Evolutionary conservation across 768 basidiomycete genomes (phyloP), one percentile per base, ranked within the genome.

Genomic region (Agaricus bisporus): DNA sequence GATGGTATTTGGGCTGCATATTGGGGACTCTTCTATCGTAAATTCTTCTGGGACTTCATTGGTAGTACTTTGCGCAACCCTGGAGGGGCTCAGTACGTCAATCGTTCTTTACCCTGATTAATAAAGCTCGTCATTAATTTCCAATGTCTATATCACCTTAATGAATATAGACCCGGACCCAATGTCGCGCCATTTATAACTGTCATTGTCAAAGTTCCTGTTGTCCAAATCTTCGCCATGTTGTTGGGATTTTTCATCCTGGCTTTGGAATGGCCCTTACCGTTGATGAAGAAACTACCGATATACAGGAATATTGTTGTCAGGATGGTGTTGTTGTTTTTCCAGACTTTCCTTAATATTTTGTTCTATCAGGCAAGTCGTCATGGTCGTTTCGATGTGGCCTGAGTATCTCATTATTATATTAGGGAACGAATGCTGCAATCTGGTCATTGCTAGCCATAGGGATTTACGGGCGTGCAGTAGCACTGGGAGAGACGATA

Each of bases 31-130:
- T 73, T 86, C 61, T 93, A 83, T 72, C 88, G 91, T 69, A 95
- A 95, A 73, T 95, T 91, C 80, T 94, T 95, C 72, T 95, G 90
- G 88, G 94, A 95, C 73, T 91, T 95, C 65, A 72, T 92, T n/a
- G 85, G 82, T 55, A 92, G 88, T 44, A 85, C 77, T 54, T 65
- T 91, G 54, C 85, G 88, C 57, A 77, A 81, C 65, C 88, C 88
- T 26, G 88, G 88, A 71, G 88, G 88, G 49, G 53, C 88, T 22
- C 87, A 90, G 88, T 90, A 58, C 64, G 85, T 82, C 15, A 22
- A 55, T 38, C 38, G 17, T 5, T 12, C 5, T 46, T 37, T 26
- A 20, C 42, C 15, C 29, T 25, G 26, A 14, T 32, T 15, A 26
- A 15, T 41, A 20, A 11, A n/a, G 29, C 15, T 8, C 32, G 41